Base-by-base conservation (phyloP, 2,329 filamentous ascomycete species). In the Alternaria ethzedia region DNA sequence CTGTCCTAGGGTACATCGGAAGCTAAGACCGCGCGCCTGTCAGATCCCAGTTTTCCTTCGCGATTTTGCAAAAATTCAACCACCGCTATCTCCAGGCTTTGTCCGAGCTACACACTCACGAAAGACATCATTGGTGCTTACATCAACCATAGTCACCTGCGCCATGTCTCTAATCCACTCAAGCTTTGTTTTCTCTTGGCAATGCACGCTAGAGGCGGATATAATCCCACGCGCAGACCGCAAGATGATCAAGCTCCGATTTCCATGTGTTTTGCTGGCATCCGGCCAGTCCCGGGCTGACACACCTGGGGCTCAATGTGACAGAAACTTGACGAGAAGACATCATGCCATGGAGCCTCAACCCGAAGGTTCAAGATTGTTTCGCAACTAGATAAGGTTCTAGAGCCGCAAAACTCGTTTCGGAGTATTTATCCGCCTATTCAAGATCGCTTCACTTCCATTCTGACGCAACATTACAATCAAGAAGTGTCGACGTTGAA, bases 261-360 rank as follows among this genome's bases (percentile, higher is more conserved):
- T 54, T 55, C 47, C 60, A 55, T 61, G 50, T 61, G 55, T 49
- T 46, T 57, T 57, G 54, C 57, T 36, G 59, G 46, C 54, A 64
- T 70, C 70, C 70, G 69, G 61, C 41, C 65, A 61, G 68, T 68
- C 71, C 70, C 70, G 70, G 23, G 59, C 65, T 63, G 61, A 57
- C 63, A 51, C 12, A 64, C 44, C 51, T 52, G 45, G 28, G 50
- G 44, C 49, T 59, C 59, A 58, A 44, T 25, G 36, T 61, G 25
- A 61, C 50, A 36, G 44, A 57, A 44, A 28, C 36, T 15, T 51
- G 54, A 52, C 36, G 30, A 7, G 26, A 23, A 54, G 52, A 30
- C 47, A 57, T 60, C 44, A 54, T 60, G 28, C 45, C 21, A 44
- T 26, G 32, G 11, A n/a, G 45, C 20, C 43, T 26, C 49, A 32